Conservation (phyloP, 2,329 filamentous ascomycete genomes). For the Mollisia scopiformis region DNA sequence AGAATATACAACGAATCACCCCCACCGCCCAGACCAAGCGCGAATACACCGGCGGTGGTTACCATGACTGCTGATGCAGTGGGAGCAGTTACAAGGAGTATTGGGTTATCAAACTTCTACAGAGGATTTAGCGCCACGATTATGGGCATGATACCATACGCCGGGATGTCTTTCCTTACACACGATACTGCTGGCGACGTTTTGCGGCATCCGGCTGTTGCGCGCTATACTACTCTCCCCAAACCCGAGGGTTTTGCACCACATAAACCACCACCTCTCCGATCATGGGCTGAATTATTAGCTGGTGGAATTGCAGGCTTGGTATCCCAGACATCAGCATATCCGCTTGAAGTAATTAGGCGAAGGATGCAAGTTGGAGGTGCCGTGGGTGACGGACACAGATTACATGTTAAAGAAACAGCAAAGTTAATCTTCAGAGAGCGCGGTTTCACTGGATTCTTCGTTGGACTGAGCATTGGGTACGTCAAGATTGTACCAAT, state of each 20-base stretch:
- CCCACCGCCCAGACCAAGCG: constrained; percentile 40
- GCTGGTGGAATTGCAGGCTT: constrained; percentile 86
- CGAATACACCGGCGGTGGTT: constrained; percentile 43
- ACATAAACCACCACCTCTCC: constrained; percentile 72
- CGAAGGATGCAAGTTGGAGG: constrained; percentile 96
- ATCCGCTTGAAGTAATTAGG: constrained; percentile 90
- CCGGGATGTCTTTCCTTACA: constrained; percentile 91
- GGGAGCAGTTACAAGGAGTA: constrained; percentile 58
- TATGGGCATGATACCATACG: constrained; percentile 95
- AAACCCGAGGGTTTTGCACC: constrained; percentile 54
- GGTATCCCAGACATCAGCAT: constrained; percentile 88
- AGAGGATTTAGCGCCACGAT: constrained; percentile 89
- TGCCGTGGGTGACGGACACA: constrained; percentile 86
- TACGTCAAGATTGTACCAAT: constrained; percentile 95
- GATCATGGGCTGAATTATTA: constrained; percentile 83
- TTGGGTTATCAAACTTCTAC: constrained; percentile 88
- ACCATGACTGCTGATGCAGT: constrained; percentile 46
- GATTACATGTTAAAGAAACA: constrained; percentile 79
- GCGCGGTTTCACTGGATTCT: constrained; percentile 80
- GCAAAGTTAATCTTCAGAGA: constrained; percentile 74
- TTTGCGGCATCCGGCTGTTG: constrained; percentile 69
- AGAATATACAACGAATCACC: constrained; percentile 84
- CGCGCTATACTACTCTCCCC: constrained; percentile 75
- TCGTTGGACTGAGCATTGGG: constrained; percentile 89
- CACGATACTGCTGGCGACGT: constrained; percentile 90